Evolutionary conservation across 352 stramenopile genomes (phyloP), one percentile per base, ranked within the genome.

Genomic region (Bremia lactucae): DNA sequence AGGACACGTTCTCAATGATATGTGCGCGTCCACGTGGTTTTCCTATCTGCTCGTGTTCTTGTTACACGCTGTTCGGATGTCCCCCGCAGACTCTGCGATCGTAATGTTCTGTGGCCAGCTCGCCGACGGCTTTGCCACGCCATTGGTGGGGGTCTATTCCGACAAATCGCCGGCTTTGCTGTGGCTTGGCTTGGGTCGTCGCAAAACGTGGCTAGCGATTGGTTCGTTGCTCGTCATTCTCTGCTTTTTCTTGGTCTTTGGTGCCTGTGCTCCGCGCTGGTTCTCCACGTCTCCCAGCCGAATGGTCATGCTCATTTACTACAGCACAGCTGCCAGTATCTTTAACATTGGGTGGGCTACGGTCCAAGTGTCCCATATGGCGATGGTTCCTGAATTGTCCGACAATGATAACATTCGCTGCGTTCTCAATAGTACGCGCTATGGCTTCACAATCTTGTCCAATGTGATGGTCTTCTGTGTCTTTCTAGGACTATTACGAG

Each of bases 1-100:
- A 3, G 80, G 80, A 44, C 76, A 92, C 41, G 77, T 92, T 21
- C 66, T 89, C 7, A 92, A 92, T 50, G 80, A 92, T 54, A 88
- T 92, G 78, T 92, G 80, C 51, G 80, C 80, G 16, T 85, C 75
- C 35, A 87, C 74, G 41, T 92, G 80, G 80, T 92, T 92, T 62
- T 87, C 72, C 13, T 92, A 92, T 50, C 55, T 92, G 26, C 72
- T 92, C 25, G 75, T 90, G 9, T 92, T 89, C 52, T 58, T 90
- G 31, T 63, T 70, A 3, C 52, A 81, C 36, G 73, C 72, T 10
- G 77, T 68, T 15, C 48, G 44, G 13, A 55, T 92, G 36, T 87
- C 72, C 6, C 75, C 74, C 3, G 70, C 87, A 25, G 72, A 92
- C 36, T 85, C 74, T 33, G 80, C 77, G 16, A 58, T 92, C 43